Conservation (phyloP, 164 flowering plant genomes). For the Amborella trichopoda region DNA sequence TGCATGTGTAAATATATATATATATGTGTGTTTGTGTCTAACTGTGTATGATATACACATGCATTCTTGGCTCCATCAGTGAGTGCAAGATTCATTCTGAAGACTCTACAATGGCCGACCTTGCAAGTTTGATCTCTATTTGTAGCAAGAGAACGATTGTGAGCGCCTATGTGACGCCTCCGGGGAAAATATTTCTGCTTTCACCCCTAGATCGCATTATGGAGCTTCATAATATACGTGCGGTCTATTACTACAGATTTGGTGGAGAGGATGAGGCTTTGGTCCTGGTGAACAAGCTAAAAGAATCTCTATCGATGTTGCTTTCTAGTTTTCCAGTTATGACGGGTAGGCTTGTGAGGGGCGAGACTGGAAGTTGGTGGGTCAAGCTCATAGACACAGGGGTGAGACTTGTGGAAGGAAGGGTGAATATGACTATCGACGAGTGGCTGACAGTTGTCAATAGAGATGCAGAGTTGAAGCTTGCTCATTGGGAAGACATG, state of each 20-base stretch:
- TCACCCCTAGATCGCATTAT: conserved; percentile 40
- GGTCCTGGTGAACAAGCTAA: conserved; percentile 19
- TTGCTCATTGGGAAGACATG: conserved; percentile 65
- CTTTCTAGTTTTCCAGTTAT: conserved; percentile 29
- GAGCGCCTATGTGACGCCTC: conserved; percentile 33
- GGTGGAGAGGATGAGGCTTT: conserved; percentile 14
- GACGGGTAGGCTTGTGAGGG: conserved; percentile 37
- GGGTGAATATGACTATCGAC: conserved; percentile 39
- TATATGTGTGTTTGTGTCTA: no score
- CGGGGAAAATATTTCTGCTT: conserved; percentile 21
- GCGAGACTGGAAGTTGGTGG: conserved; percentile 36
- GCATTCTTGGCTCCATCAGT: no score
- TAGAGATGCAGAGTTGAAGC: conserved; percentile 39
- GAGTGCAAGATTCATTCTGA: no score
- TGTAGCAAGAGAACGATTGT: conserved; percentile 38
- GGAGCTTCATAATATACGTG: conserved; percentile 31
- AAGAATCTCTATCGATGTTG: conserved; percentile 23
- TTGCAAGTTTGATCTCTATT: conserved; percentile 6
- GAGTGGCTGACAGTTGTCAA: conserved; percentile 37
- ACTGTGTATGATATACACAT: no score
- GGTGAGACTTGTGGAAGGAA: conserved; percentile 45
- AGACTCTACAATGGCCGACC: conserved; percentile 21
- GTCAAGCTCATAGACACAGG: conserved; percentile 68
- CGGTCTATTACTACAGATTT: conserved; percentile 33
- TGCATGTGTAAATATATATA: no score